Evolutionary conservation across 805 yeast species (phyloP), one percentile per base, ranked within the genome.

Genomic region (Saccharomycopsis amapae): DNA sequence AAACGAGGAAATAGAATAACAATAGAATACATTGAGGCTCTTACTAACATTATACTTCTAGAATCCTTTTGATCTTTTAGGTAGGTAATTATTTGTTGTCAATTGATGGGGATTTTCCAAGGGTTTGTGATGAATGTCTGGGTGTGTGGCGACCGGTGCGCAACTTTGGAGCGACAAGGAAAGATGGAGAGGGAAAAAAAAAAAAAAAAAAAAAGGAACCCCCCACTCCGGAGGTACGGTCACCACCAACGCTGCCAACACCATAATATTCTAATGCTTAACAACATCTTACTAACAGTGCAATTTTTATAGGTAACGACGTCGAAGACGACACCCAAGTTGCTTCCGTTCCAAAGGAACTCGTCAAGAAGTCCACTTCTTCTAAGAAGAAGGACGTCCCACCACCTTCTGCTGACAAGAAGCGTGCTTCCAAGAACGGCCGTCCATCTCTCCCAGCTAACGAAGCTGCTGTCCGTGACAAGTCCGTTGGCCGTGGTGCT

Each of bases 341-440:
- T 53, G 64, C 66, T 46, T 66, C 75, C 56, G 62, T 67, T 30
- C 79, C 85, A 62, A 81, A 69, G 73, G 94, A 85, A 68, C 65
- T 85, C 55, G 93, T 83, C 64, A 86, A 81, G 78, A 76, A 79
- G 72, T 68, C 69, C 68, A 81, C 90, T 58, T 79, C 95, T 53
- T 81, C 93, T 62, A 87, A 84, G 78, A 89, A 89, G 76, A 66
- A 79, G 52, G 95, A 85, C 63, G 79, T 71, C 52, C 78, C 93
- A 51, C 89, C 93, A 61, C 76, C 89, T 56, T 75, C 81, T 55
- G 88, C 93, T 55, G 82, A 81, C 73, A 81, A 86, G 64, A 68
- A 85, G 58, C 81, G 72, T 67, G 87, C 94, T 56, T 81, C 76
- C 69, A 79, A 81, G 67, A 71, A 69, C 71, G n/a, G n/a, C n/a